phyloP scores from a whole-genome alignment of 371 early-diverging fungal species.

The Mucor circinelloides region DNA sequence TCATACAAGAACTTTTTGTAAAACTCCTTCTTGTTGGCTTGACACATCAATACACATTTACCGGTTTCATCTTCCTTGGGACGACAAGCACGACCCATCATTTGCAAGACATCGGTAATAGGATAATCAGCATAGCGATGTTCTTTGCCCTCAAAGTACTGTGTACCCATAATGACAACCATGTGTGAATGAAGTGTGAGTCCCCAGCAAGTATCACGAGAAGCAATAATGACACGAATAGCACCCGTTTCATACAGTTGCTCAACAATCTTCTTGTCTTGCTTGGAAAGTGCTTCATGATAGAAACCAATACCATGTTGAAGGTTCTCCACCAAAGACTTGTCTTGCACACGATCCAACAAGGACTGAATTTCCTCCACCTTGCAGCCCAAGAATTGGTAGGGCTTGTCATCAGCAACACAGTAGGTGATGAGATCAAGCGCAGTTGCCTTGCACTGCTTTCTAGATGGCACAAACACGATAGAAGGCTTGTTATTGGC shows the following conservation, averaged over 20 bases:
- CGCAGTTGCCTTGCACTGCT: constrained; percentile 89
- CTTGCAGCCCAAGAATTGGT: constrained; percentile 74
- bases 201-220: constrained; percentile 91
- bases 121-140: constrained; percentile 95
- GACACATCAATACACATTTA: constrained; percentile 92
- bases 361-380: constrained; percentile 66
- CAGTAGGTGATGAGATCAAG: constrained; percentile 80
- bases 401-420: constrained; percentile 69
- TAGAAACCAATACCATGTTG: constrained; percentile 88
- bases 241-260: constrained; percentile 77
- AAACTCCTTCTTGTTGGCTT: constrained; percentile 90
- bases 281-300: constrained; percentile 83
- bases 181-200: constrained; percentile 78
- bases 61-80: constrained; percentile 73
- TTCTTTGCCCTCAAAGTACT: constrained; percentile 91
- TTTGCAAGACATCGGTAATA: constrained; percentile 92
- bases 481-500: constrained; percentile 71
- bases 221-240: constrained; percentile 89
- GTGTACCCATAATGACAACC: constrained; percentile 96
- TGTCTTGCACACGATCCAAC: constrained; percentile 73
- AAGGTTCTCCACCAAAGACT: constrained; percentile 70
- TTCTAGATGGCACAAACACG: constrained; percentile 93
- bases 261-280: constrained; percentile 76
- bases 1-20: constrained; percentile 97
- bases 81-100: constrained; percentile 92